These are phyloP conservation scores for Lachancea nothofagi DNA, from an alignment of 805 yeast species.

Conservation along the genomic window DNA sequence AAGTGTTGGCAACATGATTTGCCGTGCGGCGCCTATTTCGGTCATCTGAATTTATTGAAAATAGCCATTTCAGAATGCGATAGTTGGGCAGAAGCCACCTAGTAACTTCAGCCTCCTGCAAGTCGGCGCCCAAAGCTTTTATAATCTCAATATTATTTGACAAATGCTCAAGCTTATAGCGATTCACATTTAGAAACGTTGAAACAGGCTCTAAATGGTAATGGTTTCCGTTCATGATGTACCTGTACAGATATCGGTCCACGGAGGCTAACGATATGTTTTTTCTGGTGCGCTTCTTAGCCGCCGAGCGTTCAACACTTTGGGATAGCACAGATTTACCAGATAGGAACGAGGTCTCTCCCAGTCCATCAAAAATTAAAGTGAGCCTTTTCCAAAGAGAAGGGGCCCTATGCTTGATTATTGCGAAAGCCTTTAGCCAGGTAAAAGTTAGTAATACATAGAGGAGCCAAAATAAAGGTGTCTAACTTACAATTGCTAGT, in stretches of 20 bases:
- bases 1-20: conserved; percentile 13
- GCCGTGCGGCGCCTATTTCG: conserved; percentile 1
- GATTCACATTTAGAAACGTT: neutral
- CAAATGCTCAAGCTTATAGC: neutral
- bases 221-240: conserved; percentile 4
- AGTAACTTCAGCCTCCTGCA: conserved; percentile 12
- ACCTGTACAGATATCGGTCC: conserved; percentile 3
- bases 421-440: conserved; percentile 14
- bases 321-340: neutral
- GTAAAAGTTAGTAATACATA: neutral
- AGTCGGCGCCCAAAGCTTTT: conserved; percentile 14
- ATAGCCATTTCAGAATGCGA: conserved; percentile 10
- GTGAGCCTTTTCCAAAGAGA: neutral
- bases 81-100: conserved; percentile 19
- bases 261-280: neutral
- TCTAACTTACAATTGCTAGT: conserved; percentile 2
- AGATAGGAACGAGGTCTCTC: neutral
- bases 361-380: neutral
- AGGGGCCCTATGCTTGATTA: conserved; percentile 22
- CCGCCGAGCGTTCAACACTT: neutral
- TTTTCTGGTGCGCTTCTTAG: conserved; percentile 1
- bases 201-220: conserved; percentile 10
- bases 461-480: neutral
- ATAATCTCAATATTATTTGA: conserved; percentile 4
- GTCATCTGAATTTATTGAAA: conserved; percentile 3